Percentiles rank a stretch among this genome's conserved stretches.
phyloP scores from a whole-genome alignment of 2,329 filamentous ascomycete species.

The Hypoxylon rubiginosum region DNA sequence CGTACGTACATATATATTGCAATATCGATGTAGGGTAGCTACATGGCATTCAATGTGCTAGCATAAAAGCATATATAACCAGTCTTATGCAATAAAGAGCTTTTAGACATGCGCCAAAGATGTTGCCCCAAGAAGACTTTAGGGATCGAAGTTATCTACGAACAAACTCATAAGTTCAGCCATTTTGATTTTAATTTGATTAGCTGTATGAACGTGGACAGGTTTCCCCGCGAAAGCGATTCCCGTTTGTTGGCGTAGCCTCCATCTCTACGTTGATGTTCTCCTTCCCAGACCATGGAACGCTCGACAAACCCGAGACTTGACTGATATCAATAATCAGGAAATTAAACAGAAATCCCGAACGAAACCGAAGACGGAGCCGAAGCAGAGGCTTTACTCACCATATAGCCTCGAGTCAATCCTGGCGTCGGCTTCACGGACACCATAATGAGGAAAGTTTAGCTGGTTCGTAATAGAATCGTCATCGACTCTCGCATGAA shows the following conservation, averaged over 20 bases:
- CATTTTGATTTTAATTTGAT: no score
- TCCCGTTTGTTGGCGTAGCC: neutral
- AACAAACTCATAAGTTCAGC: no score
- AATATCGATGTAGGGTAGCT: no score
- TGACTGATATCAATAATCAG: neutral
- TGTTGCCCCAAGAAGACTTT: no score
- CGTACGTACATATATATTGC: no score
- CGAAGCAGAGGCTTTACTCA: neutral
- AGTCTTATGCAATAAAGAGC: no score
- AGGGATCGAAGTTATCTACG: no score
- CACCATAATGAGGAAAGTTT: neutral
- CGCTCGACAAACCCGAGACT: neutral
- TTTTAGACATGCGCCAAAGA: no score
- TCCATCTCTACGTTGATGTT: neutral
- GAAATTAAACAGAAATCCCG: neutral
- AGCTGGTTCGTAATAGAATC: slow-evolving; percentile 10
- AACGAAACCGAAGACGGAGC: neutral
- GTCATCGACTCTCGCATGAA: slow-evolving; percentile 20
- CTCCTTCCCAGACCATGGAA: no score
- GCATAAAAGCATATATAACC: no score
- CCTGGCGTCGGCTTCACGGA: neutral
- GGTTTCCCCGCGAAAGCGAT: neutral
- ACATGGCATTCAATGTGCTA: no score
- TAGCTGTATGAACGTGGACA: no score
- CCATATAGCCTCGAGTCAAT: neutral